Evolutionary conservation across 169 alveolate species (phyloP).

Genomic region (Cryptosporidium andersoni): DNA sequence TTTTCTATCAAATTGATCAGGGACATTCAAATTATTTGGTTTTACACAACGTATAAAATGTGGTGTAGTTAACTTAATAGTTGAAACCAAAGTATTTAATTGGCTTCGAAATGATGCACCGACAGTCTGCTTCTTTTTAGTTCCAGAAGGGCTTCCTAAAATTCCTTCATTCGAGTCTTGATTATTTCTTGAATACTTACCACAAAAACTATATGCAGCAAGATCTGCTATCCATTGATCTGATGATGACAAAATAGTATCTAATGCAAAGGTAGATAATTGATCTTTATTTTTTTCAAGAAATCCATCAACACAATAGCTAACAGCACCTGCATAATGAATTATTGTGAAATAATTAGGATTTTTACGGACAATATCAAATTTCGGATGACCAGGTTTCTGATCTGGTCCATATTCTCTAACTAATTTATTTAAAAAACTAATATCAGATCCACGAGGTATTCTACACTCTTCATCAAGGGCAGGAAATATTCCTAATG

Average conservation of each 20-base stretch:
- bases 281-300: constrained; percentile 95
- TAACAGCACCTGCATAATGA: constrained; percentile 97
- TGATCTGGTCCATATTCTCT: constrained; percentile 76
- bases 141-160: not conserved
- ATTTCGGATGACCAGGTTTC: constrained; percentile 65
- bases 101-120: constrained; percentile 90
- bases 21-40: constrained; percentile 87
- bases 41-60: constrained; percentile 94
- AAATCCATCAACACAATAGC: constrained; percentile 90
- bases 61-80: constrained; percentile 88
- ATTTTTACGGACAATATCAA: constrained; percentile 82
- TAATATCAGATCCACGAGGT: constrained; percentile 89
- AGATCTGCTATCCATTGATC: constrained; percentile 64
- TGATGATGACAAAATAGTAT: constrained; percentile 29
- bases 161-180: not conserved
- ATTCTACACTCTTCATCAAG: constrained; percentile 93
- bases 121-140: constrained; percentile 80
- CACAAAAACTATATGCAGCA: constrained; percentile 70
- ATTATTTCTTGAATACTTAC: constrained; percentile 18
- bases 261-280: constrained; percentile 75
- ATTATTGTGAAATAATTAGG: constrained; percentile 85
- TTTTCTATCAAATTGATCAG: constrained; percentile 86
- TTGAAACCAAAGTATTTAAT: constrained; percentile 87
- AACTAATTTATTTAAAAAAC: constrained; percentile 81
- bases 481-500: constrained; percentile 87